phyloP scores from a whole-genome alignment of 805 yeast species.

The Hagleromyces aurorensis region DNA sequence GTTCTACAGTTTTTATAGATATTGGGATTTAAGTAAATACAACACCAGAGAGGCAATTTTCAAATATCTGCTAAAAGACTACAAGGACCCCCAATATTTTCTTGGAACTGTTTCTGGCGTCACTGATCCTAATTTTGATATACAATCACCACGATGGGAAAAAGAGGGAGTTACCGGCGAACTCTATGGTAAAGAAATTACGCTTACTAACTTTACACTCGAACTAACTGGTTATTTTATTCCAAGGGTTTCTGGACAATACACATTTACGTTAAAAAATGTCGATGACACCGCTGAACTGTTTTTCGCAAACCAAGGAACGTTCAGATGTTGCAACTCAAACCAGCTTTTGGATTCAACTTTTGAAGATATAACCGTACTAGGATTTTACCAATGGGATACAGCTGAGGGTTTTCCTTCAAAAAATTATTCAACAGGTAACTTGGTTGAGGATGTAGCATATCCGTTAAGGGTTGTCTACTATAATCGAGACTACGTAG shows the following conservation, averaged over 20 bases:
- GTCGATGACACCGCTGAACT: conserved; percentile 27
- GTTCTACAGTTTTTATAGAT: no score
- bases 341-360: background rate
- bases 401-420: background rate
- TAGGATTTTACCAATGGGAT: no score
- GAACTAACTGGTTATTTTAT: conserved; percentile 16
- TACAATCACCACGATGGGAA: no score
- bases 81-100: no score
- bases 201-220: conserved; percentile 11
- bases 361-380: background rate
- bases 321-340: conserved; percentile 27
- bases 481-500: no score
- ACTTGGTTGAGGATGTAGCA: background rate
- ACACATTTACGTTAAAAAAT: conserved; percentile 12
- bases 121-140: no score
- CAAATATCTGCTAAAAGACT: no score
- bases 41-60: no score
- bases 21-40: no score
- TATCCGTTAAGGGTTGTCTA: no score
- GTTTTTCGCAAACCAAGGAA: conserved; percentile 23
- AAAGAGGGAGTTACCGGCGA: background rate
- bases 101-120: no score
- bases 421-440: background rate
- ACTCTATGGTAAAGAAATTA: conserved; percentile 7
- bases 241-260: conserved; percentile 24